Conservation (phyloP, 495 filamentous ascomycete species). For the Podospora pseudocomata region DNA sequence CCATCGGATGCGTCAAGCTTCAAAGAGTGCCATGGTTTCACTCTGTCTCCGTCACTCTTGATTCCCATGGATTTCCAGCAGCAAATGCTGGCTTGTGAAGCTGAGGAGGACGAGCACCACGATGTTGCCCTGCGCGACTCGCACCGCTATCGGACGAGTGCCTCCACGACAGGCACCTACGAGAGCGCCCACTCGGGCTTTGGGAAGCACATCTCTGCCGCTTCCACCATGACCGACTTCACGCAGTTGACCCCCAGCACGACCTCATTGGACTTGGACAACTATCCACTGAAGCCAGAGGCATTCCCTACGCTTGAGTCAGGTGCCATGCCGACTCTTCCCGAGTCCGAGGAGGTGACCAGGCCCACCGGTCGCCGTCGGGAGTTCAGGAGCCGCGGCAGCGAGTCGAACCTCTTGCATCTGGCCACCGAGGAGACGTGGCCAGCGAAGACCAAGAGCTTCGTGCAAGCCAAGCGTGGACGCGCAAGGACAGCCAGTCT, state of each 20-base stretch:
- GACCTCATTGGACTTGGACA: constrained; percentile 37
- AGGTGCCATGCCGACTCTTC: constrained; percentile 30
- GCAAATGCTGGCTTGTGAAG: constrained; percentile 42
- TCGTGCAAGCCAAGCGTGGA: constrained; percentile 24
- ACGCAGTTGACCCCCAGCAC: constrained; percentile 45
- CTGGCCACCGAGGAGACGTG: constrained; percentile 23
- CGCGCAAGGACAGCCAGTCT: constrained; percentile 37
- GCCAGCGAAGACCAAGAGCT: constrained; percentile 26
- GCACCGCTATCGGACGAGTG: constrained; percentile 36
- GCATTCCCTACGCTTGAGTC: constrained; percentile 28
- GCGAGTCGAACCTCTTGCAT: constrained; percentile 31
- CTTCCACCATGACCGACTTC: constrained; percentile 41
- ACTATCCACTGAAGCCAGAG: constrained; percentile 23
- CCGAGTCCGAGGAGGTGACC: constrained; percentile 29
- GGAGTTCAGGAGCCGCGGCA: constrained; percentile 28
- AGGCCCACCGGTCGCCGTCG: constrained; percentile 11
- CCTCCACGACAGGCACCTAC: constrained; percentile 43
- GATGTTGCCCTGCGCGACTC: constrained; percentile 33
- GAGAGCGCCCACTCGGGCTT: constrained; percentile 31
- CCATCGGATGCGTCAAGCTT: constrained; percentile 49
- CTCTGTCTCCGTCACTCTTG: constrained; percentile 51
- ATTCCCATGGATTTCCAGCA: constrained; percentile 51
- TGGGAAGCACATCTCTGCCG: constrained; percentile 44
- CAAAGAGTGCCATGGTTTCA: constrained; percentile 54
- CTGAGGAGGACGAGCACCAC: constrained; percentile 33